Percentiles rank a stretch among this genome's conserved stretches.
These are phyloP conservation scores for Penicillium bovifimosum DNA, from an alignment of 495 filamentous ascomycete genomes.

Conservation along the genomic window DNA sequence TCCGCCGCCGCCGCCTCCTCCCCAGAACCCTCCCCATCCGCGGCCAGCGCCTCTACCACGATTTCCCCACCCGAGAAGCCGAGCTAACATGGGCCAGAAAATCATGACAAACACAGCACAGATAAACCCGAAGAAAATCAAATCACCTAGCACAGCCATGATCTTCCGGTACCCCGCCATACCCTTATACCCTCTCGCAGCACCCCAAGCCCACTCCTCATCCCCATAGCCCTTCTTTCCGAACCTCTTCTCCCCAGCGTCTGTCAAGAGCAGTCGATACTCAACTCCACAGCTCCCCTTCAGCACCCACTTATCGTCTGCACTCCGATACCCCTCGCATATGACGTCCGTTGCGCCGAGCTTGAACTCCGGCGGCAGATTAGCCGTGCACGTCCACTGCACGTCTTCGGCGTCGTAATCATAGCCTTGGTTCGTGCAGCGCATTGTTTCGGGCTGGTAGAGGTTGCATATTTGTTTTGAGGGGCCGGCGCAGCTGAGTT, in stretches of 20 bases:
- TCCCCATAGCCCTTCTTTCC: slow-evolving; percentile 27
- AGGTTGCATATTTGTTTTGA: slow-evolving; percentile 50
- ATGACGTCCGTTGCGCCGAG: slow-evolving; percentile 85
- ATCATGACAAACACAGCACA: slow-evolving; percentile 34
- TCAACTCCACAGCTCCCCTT: slow-evolving; percentile 92
- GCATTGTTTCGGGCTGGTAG: slow-evolving; percentile 73
- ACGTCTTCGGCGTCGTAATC: slow-evolving; percentile 66
- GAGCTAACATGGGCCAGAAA: slow-evolving; percentile 16
- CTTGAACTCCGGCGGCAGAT: slow-evolving; percentile 77
- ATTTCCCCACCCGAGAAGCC: slow-evolving; percentile 20
- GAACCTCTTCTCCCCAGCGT: slow-evolving; percentile 68
- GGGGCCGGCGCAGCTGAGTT: slow-evolving; percentile 75
- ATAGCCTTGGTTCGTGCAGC: slow-evolving; percentile 77
- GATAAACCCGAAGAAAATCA: slow-evolving; percentile 49
- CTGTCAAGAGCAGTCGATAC: slow-evolving; percentile 77
- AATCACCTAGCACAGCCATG: slow-evolving; percentile 16
- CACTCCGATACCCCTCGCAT: slow-evolving; percentile 78
- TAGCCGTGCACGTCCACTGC: slow-evolving; percentile 83
- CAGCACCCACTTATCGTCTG: slow-evolving; percentile 76
- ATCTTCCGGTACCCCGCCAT: slow-evolving; percentile 4
- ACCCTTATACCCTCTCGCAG: background rate
- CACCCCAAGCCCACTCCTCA: background rate
- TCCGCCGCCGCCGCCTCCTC: slow-evolving; percentile 46
- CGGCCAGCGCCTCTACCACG: slow-evolving; percentile 1
- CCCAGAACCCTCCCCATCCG: slow-evolving; percentile 35